Base-by-base conservation (phyloP, 2,329 filamentous ascomycete species). In the Plenodomus tracheiphilus region DNA sequence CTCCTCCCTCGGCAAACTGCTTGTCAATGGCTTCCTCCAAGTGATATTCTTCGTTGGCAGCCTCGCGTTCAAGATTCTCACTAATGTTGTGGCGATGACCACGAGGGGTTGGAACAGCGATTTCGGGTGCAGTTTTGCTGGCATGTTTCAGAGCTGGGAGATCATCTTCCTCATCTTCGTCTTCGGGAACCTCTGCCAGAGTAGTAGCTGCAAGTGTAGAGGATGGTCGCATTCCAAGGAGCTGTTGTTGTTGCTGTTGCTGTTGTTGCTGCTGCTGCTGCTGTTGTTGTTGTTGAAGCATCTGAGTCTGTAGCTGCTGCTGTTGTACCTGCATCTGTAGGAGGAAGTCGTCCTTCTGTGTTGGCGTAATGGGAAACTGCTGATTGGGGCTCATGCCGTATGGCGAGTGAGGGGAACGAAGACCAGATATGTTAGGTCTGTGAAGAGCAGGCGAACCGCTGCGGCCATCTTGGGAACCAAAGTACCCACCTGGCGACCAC, bases 41-140 rank as follows among this genome's bases (percentile, higher is more conserved):
- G 61, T 93, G 89, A 65, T 94, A 93, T 62, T 96, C 89, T 4
- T 89, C 87, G 64, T 92, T 88, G 41, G 94, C 87, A 47, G 95
- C 87, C 59, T 94, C 91, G 53, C 86, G 87, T 68, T 96, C 91
- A 19, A 96, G 79, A 39, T 85, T 89, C 54, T 86, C 82, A 62
- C 87, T 91, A 35, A 89, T 80, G 59, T 91, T 91, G 60, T 92
- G 88, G 47, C 79, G 79, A 69, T 85, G 82, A 32, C 80, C 80
- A 19, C 65, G 79, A 48, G 84, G 84, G 42, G 79, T 85, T 9
- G 84, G 84, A 39, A 84, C 79, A 20, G 79, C 80, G 59, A 86
- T 84, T 47, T 82, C 79, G 34, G 79, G 69, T 61, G 65, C 52
- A 70, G 75, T 58, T 69, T 76, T 57, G 39, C 53, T 46, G 42